Base-by-base conservation (phyloP, 2,329 filamentous ascomycete genomes). In the Calycina marina region DNA sequence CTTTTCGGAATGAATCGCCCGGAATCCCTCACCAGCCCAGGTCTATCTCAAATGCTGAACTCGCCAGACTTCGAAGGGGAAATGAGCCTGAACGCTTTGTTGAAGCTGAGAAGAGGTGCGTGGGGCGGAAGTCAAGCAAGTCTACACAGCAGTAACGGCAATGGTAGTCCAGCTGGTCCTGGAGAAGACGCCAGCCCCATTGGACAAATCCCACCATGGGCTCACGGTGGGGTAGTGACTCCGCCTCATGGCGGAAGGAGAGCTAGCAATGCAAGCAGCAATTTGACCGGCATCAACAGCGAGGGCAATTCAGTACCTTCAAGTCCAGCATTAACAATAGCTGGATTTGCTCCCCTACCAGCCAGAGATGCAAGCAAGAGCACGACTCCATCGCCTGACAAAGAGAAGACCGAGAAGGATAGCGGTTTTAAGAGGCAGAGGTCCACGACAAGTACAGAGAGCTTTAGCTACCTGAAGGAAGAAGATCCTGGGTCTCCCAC, bases 121-220 rank as follows among this genome's bases (percentile, higher is more conserved):
- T 93, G 82, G 70, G 83, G 83, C 14, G 79, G 80, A 4, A 90
- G 82, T 36, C 79, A 83, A 46, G 73, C 67, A 1, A 88, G 81
- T 45, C 56, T 85, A 4, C 63, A 63, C 31, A 79, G 69, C 41
- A 56, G 44, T 31, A 40, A 33, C 3, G 35, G 62, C 57, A 55
- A 52, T 30, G 53, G 53, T 10, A 41, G 31, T 15, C 45, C 37
- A 31, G 31, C 40, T 18, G 38, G 39, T 30, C 40, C 37, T 24
- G 34, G 35, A 26, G 47, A 47, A 14, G 49, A 45, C 35, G 32
- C 30, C 2, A 48, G 44, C 30, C 50, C 50, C 5, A 35, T 42
- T 6, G 42, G 40, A 3, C 33, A 34, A 14, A 14, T 35, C 2
- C 32, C 46, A 5, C 45, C 45, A n/a, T 50, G 47, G 46, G 20